These are phyloP conservation scores for Herpetomonas tarakana DNA, from an alignment of 208 protist species.

Conservation along the genomic window DNA sequence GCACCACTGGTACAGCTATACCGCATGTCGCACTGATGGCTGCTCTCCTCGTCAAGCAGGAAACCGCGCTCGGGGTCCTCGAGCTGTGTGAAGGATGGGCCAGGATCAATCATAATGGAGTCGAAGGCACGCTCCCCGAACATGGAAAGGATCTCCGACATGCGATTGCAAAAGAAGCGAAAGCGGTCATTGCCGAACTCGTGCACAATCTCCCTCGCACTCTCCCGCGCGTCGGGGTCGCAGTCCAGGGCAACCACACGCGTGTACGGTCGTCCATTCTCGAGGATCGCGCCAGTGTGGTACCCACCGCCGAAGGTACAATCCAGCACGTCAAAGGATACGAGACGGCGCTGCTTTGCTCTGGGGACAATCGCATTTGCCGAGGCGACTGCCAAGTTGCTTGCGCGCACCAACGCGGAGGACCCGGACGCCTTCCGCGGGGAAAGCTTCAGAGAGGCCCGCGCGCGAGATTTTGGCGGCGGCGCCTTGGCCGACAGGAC, in stretches of 20 bases:
- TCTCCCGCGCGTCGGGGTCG: slow-evolving; percentile 38
- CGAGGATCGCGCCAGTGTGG: slow-evolving; percentile 75
- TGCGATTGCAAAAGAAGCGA: slow-evolving; percentile 62
- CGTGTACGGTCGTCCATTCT: slow-evolving; percentile 81
- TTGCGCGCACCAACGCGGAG: neutral
- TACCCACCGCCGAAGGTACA: slow-evolving; percentile 84
- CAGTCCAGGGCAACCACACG: slow-evolving; percentile 86
- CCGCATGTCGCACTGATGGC: slow-evolving; percentile 80
- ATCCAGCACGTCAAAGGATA: slow-evolving; percentile 85
- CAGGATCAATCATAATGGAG: slow-evolving; percentile 84
- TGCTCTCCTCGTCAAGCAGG: slow-evolving; percentile 58
- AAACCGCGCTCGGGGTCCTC: slow-evolving; percentile 79
- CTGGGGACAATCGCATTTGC: slow-evolving; percentile 15
- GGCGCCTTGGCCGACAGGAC: slow-evolving; percentile 29
- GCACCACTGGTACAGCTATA: slow-evolving; percentile 49
- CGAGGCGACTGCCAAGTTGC: too few species aligned
- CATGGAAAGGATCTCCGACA: slow-evolving; percentile 79
- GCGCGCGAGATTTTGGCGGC: slow-evolving; percentile 6
- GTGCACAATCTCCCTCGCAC: slow-evolving; percentile 39
- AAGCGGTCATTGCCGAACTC: slow-evolving; percentile 76
- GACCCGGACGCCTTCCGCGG: neutral
- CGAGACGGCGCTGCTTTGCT: slow-evolving; percentile 42
- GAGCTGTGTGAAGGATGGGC: slow-evolving; percentile 72
- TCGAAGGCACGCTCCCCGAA: slow-evolving; percentile 86
- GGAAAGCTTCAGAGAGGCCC: neutral